Conservation (phyloP, 2,329 filamentous ascomycete genomes). For the Phialophora expanda region DNA sequence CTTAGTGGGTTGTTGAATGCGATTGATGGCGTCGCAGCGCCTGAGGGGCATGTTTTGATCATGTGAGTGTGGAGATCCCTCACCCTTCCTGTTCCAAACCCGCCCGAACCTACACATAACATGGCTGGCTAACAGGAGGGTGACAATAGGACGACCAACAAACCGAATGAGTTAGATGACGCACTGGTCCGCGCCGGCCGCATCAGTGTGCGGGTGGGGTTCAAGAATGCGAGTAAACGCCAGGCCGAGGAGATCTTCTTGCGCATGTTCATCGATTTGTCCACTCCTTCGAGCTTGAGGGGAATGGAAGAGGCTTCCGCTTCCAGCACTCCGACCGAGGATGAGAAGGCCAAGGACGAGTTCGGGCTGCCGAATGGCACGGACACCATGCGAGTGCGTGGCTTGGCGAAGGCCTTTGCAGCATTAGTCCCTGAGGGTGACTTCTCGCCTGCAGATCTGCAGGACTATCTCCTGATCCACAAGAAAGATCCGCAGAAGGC, state of each 20-base stretch:
- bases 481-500: slow-evolving; percentile 57
- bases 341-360: neutral
- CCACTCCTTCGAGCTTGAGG: slow-evolving; percentile 7
- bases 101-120: neutral
- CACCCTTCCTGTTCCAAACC: neutral
- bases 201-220: slow-evolving; percentile 71
- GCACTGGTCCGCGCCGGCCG: slow-evolving; percentile 75
- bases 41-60: slow-evolving; percentile 77
- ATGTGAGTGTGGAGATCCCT: slow-evolving; percentile 55
- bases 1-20: slow-evolving; percentile 81
- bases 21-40: slow-evolving; percentile 79
- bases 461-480: slow-evolving; percentile 58
- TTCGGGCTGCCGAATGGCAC: slow-evolving; percentile 2
- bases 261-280: slow-evolving; percentile 41
- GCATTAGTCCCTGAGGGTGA: slow-evolving; percentile 51
- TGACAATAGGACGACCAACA: slow-evolving; percentile 67
- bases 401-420: slow-evolving; percentile 55
- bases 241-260: slow-evolving; percentile 43
- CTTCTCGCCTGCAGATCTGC: slow-evolving; percentile 60
- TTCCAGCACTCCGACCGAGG: neutral
- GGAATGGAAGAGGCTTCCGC: slow-evolving; percentile 10
- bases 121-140: neutral
- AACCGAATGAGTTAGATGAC: slow-evolving; percentile 72
- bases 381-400: slow-evolving; percentile 40
- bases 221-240: slow-evolving; percentile 47